Conservation (phyloP, 192 early-diverging fungal genomes). For the Thamnidium elegans region DNA sequence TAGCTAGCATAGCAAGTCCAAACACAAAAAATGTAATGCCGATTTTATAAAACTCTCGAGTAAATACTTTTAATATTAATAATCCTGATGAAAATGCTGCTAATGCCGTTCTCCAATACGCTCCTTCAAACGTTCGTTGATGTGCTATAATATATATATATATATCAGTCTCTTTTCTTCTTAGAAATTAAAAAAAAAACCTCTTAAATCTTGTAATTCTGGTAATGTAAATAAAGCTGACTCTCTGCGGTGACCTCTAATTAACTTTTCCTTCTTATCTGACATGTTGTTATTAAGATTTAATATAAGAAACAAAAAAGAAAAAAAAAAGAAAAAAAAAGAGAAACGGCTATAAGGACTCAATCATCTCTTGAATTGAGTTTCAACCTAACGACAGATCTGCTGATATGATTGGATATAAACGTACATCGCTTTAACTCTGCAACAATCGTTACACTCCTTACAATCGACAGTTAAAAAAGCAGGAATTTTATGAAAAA, state of each 20-base stretch:
- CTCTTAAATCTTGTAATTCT: slow-evolving; percentile 51
- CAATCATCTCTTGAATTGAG: too few species aligned
- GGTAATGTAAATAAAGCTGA: slow-evolving; percentile 44
- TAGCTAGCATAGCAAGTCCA: slow-evolving; percentile 46
- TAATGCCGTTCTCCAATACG: slow-evolving; percentile 57
- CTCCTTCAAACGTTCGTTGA: slow-evolving; percentile 59
- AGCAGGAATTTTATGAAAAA: too few species aligned
- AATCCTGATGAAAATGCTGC: slow-evolving; percentile 53
- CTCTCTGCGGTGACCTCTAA: slow-evolving; percentile 47
- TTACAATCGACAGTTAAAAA: too few species aligned
- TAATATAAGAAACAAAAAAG: too few species aligned
- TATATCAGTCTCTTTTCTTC: background rate
- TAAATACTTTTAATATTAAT: slow-evolving; percentile 54
- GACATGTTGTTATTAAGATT: background rate
- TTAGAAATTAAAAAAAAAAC: slow-evolving; percentile 17
- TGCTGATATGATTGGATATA: too few species aligned
- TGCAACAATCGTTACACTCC: too few species aligned
- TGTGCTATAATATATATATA: slow-evolving; percentile 36
- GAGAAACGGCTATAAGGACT: too few species aligned
- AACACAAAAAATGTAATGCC: slow-evolving; percentile 56
- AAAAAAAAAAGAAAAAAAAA: too few species aligned
- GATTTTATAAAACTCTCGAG: slow-evolving; percentile 51
- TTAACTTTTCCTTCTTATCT: slow-evolving; percentile 28
- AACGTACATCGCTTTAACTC: too few species aligned
- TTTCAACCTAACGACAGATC: too few species aligned